These are phyloP conservation scores for Candida multigemmis DNA, from an alignment of 805 yeast species.

Conservation along the genomic window DNA sequence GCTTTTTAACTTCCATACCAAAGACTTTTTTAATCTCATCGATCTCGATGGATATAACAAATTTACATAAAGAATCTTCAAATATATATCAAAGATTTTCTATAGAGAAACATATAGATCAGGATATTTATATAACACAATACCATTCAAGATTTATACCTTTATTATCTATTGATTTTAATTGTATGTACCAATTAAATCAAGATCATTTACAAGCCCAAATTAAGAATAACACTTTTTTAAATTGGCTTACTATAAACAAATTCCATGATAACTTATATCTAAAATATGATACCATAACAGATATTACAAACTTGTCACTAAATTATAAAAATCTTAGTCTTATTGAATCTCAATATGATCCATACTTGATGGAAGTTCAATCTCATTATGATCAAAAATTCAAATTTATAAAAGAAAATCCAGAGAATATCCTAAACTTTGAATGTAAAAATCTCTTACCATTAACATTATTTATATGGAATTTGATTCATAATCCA, in stretches of 20 bases:
- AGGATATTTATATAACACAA: neutral
- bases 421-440: too few species aligned
- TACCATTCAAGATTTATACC: conserved; percentile 10
- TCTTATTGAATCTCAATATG: conserved; percentile 5
- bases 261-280: conserved; percentile 12
- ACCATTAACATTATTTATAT: conserved; percentile 8
- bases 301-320: conserved; percentile 7
- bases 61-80: conserved; percentile 9
- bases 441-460: conserved; percentile 10
- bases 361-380: conserved; percentile 10
- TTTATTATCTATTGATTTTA: conserved; percentile 13
- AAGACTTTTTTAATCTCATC: conserved; percentile 9
- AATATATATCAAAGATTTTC: conserved; percentile 11
- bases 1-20: conserved; percentile 17
- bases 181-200: too few species aligned
- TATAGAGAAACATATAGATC: conserved; percentile 1
- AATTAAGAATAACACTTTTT: conserved; percentile 17
- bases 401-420: too few species aligned
- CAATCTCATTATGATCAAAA: conserved; percentile 6
- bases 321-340: conserved; percentile 6
- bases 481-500: conserved; percentile 7
- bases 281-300: conserved; percentile 8
- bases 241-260: conserved; percentile 21
- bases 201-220: too few species aligned
- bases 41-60: conserved; percentile 20